phyloP scores from a whole-genome alignment of 1,284 basidiomycete species.

The Gomphus sp. region DNA sequence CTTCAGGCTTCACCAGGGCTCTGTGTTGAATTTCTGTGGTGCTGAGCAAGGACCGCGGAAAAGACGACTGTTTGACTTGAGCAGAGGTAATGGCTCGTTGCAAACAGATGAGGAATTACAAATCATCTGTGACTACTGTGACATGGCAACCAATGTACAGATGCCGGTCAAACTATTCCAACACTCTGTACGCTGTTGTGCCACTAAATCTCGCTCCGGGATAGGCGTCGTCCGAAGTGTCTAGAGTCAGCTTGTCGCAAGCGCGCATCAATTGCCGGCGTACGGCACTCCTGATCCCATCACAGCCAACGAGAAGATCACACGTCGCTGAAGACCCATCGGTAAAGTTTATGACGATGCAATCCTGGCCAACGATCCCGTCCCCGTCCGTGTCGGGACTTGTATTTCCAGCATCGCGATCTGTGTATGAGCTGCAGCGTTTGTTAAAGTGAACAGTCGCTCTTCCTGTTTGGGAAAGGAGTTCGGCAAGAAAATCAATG shows the following conservation, averaged over 20 bases:
- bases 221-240: conserved; percentile 14
- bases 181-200: conserved; percentile 20
- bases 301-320: conserved; percentile 43
- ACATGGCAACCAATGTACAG: too few species aligned
- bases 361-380: conserved; percentile 13
- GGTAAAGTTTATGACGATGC: conserved; percentile 31
- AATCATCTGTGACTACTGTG: too few species aligned
- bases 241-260: conserved; percentile 8
- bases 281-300: conserved; percentile 37
- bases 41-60: too few species aligned
- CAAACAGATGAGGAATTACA: too few species aligned
- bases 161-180: too few species aligned
- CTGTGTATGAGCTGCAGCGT: conserved; percentile 36
- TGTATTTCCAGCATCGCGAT: conserved; percentile 11
- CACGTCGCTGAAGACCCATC: conserved; percentile 34
- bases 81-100: too few species aligned
- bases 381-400: too few species aligned
- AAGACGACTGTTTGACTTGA: too few species aligned
- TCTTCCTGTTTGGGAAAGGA: conserved; percentile 25
- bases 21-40: too few species aligned
- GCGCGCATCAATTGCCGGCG: conserved; percentile 14
- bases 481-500: conserved; percentile 35
- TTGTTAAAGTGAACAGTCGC: conserved; percentile 35
- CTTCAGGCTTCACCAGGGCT: conserved; percentile 23
- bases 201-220: conserved; percentile 23